A percentile compares a stretch with the other conserved stretches of the same genome.
Conservation (phyloP, 169 alveolate species). For the Eimeria praecox region DNA sequence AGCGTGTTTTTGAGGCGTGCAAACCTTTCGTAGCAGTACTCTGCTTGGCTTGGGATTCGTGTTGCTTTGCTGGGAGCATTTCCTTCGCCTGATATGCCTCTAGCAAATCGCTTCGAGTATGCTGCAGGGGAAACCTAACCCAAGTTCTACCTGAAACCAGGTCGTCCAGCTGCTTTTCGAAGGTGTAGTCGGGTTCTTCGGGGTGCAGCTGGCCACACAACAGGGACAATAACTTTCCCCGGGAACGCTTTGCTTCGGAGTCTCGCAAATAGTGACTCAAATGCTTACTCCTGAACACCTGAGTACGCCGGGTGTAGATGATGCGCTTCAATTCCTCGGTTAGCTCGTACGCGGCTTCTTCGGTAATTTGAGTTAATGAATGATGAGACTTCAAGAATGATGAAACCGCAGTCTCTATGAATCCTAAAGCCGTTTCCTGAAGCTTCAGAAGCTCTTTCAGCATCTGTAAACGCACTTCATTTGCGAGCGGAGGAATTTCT, state of each 20-base stretch:
- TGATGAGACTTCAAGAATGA: background rate
- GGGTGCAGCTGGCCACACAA: background rate
- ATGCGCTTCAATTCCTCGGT: slow-evolving; percentile 16
- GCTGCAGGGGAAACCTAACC: background rate
- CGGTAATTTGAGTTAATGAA: background rate
- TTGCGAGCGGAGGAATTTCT: background rate
- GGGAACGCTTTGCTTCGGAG: background rate
- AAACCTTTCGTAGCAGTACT: background rate
- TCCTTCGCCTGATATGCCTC: background rate
- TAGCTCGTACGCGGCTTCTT: background rate
- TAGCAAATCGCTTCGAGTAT: background rate
- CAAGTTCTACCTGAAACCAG: background rate
- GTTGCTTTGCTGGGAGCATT: background rate
- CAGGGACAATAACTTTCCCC: background rate
- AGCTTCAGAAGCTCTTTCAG: background rate
- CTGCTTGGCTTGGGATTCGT: background rate
- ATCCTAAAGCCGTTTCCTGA: background rate
- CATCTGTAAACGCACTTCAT: background rate
- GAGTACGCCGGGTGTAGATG: slow-evolving; percentile 12
- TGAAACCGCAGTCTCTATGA: background rate
- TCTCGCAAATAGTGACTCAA: background rate
- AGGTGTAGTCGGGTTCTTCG: background rate
- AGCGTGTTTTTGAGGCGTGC: background rate
- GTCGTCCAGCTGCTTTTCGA: background rate
- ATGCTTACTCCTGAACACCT: slow-evolving; percentile 22